Base-by-base conservation (phyloP, 2,329 filamentous ascomycete species). In the Exophiala viscosa region DNA sequence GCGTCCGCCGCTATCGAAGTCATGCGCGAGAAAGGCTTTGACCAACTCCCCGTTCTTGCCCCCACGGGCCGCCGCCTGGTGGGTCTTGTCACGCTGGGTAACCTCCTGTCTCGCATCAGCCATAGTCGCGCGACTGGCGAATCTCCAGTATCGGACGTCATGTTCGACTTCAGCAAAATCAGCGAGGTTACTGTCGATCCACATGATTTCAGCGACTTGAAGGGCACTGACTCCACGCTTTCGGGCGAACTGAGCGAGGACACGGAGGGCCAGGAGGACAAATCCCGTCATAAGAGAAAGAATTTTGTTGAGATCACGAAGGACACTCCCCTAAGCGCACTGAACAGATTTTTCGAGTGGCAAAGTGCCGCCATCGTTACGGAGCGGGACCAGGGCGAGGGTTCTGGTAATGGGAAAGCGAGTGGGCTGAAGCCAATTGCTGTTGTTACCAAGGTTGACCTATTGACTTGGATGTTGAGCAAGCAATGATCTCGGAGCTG, bases 21-120 rank as follows among this genome's bases (percentile, higher is more conserved):
- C 57, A 97, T 99, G 93, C 89, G 92, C 62, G 93, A 99, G 67
- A 95, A 93, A 75, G 90, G 90, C 58, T 99, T 96, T 69, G 95
- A 99, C 67, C 95, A 99, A 73, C 86, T 99, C 38, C 93, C 93
- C 39, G 93, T 99, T 13, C 85, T 95, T 7, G 79, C 84, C 1
- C 74, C 84, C 14, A 81, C 80, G 3, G 83, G 83, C 57, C 81
- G 77, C 58, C 85, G 83, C 65, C 86, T 99, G 5, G 90, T 95
- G 45, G 93, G 93, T 32, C 83, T 99, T 5, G 88, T 99, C 35
- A 99, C 93, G 0, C 83, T 99, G 23, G 93, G 95, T 40, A 97
- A 99, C 72, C 79, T 97, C 48, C 84, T 99, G 45, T 91, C 86
- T 65, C 93, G 90, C 75, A 87, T 99, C 65, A 91, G 88, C 1